Conservation (phyloP, 2,329 filamentous ascomycete genomes). For the Fusarium pseudonygamai region DNA sequence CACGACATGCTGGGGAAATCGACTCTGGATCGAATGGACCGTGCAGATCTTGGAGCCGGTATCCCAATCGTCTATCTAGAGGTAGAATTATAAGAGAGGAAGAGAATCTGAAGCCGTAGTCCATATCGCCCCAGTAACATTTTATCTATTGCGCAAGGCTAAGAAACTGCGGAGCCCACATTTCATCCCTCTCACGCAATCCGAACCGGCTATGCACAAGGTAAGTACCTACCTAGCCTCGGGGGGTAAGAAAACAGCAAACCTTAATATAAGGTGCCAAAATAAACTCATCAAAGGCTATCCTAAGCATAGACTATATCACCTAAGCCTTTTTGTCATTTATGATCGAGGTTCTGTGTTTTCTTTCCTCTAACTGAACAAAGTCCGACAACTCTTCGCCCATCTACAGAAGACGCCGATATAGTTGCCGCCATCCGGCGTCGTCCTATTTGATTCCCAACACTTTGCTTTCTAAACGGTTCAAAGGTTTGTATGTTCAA, state of each 20-base stretch:
- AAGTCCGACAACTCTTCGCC: not conserved
- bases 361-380: not conserved
- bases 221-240: not conserved
- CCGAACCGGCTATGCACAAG: slow-evolving; percentile 3
- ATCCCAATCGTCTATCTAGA: not conserved
- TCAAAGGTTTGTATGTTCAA: not conserved
- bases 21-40: slow-evolving; percentile 20
- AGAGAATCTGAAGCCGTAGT: not conserved
- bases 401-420: not conserved
- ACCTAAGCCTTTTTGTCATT: no score
- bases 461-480: not conserved
- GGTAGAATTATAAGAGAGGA: not conserved
- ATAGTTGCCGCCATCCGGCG: not conserved
- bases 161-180: slow-evolving; percentile 30
- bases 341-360: no score
- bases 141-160: slow-evolving; percentile 23
- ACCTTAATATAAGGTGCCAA: no score
- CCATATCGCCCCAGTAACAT: slow-evolving; percentile 24
- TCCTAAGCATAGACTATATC: no score
- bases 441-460: not conserved
- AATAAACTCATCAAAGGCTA: no score
- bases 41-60: not conserved
- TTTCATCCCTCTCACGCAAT: not conserved
- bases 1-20: slow-evolving; percentile 36
- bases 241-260: no score